These are phyloP conservation scores for Ophiognomonia clavigignenti-juglandacearum DNA, from an alignment of 2,329 filamentous ascomycete species.

Conservation along the genomic window DNA sequence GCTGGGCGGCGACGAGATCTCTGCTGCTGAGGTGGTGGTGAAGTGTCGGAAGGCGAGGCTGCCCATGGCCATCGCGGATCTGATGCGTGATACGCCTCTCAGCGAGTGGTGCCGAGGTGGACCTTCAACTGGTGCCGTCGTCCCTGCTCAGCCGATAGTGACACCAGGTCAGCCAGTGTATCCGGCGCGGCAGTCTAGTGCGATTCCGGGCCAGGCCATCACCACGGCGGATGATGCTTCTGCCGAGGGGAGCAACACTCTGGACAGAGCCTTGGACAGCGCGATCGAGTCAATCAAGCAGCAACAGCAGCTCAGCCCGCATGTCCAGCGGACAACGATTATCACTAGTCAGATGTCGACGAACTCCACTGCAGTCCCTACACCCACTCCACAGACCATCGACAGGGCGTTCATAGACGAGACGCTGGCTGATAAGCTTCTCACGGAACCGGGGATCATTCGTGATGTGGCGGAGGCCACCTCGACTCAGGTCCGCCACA, in stretches of 20 bases:
- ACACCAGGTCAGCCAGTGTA: constrained; percentile 3
- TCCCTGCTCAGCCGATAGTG: neutral
- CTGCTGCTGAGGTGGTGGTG: constrained; percentile 39
- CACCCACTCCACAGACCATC: constrained; percentile 15
- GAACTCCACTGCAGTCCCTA: constrained; percentile 8
- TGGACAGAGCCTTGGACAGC: constrained; percentile 1
- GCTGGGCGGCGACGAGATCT: constrained; percentile 40
- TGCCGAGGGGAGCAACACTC: neutral
- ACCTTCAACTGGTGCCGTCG: neutral
- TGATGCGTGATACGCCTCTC: constrained; percentile 36
- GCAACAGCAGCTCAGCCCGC: neutral
- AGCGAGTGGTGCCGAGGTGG: constrained; percentile 37
- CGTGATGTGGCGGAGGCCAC: constrained; percentile 45
- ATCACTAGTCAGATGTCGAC: neutral
- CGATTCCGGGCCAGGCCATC: neutral
- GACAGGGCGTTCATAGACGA: constrained; percentile 34
- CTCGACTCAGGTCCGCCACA: constrained; percentile 39
- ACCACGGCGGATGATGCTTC: neutral
- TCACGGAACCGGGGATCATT: constrained; percentile 36
- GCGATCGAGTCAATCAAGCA: constrained; percentile 5
- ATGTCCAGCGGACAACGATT: neutral
- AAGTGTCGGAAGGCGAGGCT: constrained; percentile 39
- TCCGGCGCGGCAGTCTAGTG: neutral
- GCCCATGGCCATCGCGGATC: constrained; percentile 34
- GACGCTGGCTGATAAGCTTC: constrained; percentile 37